Evolutionary conservation across 768 basidiomycete genomes (phyloP), one percentile per base, ranked within the genome.

Genomic region (Amylocystis lapponica): DNA sequence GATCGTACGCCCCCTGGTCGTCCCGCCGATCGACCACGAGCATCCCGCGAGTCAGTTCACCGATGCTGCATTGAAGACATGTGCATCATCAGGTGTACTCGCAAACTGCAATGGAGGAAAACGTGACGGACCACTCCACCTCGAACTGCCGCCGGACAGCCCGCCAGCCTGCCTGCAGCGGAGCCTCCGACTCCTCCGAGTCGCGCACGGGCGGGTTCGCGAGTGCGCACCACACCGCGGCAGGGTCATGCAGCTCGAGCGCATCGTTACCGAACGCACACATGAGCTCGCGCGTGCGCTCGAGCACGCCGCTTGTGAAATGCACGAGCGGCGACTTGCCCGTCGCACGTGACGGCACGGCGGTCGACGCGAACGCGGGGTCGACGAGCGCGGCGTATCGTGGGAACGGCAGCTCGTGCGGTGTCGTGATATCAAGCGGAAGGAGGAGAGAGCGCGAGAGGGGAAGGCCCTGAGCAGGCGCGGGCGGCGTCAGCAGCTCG

Each of bases 171-270:
- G 57, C 54, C 30, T 45, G 66, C 58, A 59, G 69, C 21, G 27
- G 41, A 13, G 20, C 45, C 10, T 27, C 39, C 10, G 19, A 12
- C 23, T 48, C 45, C 9, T 39, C 55, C 36, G 54, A 43, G 27
- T 62, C 67, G 16, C 53, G 48, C 32, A 65, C 62, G 6, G 78
- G 81, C 14, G 84, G 82, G 46, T 84, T 80, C 44, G 74, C 72
- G 13, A 89, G 78, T 2, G 89, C 86, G 60, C 83, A 91, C 88
- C 90, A 95, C 13, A 95, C 75, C 2, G 89, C 86, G 10, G 82
- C 81, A 34, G 92, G 85, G 53, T 97, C 93, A 55, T 97, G 93
- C 43, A 94, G 72, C 64, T 93, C 87, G 78, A 96, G 76, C 4
- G 76, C 83, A 57, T 94, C 91, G 48, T 83, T 80, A 7, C 90